Percentiles rank a stretch among this genome's conserved stretches.
These are phyloP conservation scores for Pythium periplocum DNA, from an alignment of 352 stramenopile genomes.

Conservation along the genomic window DNA sequence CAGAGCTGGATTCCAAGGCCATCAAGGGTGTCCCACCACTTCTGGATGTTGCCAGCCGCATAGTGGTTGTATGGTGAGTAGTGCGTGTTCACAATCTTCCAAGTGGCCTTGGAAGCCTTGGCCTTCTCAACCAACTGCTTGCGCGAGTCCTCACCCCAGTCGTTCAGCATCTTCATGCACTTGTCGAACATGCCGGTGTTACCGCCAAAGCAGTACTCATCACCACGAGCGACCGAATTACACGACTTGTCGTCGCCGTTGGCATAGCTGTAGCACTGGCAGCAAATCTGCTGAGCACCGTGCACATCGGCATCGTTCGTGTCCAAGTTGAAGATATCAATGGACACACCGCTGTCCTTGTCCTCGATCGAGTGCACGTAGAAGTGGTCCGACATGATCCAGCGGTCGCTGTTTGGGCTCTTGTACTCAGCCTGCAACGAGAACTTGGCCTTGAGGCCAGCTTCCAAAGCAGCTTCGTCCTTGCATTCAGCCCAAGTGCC, in stretches of 20 bases:
- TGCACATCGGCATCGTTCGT: slow-evolving; percentile 64
- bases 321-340: slow-evolving; percentile 87
- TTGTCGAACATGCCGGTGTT: slow-evolving; percentile 61
- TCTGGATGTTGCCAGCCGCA: slow-evolving; percentile 30
- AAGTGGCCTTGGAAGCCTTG: slow-evolving; percentile 59
- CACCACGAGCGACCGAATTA: slow-evolving; percentile 42
- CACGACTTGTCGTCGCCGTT: slow-evolving; percentile 42
- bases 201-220: slow-evolving; percentile 44
- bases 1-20: slow-evolving; percentile 57
- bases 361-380: slow-evolving; percentile 69
- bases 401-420: slow-evolving; percentile 75
- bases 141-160: slow-evolving; percentile 56
- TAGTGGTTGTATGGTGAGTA: slow-evolving; percentile 82
- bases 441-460: slow-evolving; percentile 62
- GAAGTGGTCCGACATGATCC: slow-evolving; percentile 80
- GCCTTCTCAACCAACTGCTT: slow-evolving; percentile 44
- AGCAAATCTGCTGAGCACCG: slow-evolving; percentile 66
- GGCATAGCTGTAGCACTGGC: slow-evolving; percentile 78
- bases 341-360: slow-evolving; percentile 45
- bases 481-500: slow-evolving; percentile 38
- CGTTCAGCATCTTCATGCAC: slow-evolving; percentile 59
- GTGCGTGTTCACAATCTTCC: slow-evolving; percentile 84
- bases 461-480: slow-evolving; percentile 34
- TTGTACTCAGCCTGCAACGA: slow-evolving; percentile 69
- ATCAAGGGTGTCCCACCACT: slow-evolving; percentile 53